Conservation (phyloP, 225 moss, liverwort and hornwort species). For the Polytrichum commune region DNA sequence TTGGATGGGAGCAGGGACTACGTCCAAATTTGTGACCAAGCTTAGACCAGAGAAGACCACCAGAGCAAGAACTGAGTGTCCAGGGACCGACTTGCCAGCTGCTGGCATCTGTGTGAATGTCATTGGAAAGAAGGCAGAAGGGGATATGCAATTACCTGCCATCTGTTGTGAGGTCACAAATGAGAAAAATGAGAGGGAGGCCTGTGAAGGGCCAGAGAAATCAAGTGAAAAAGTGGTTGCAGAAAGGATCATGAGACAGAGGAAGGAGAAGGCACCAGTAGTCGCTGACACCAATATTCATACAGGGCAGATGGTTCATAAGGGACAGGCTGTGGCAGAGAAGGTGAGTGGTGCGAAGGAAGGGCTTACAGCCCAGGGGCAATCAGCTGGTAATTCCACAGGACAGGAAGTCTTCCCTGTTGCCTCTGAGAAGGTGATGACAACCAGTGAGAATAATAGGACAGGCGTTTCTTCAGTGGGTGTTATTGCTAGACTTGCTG, state of each 20-base stretch:
- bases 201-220: background rate
- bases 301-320: background rate
- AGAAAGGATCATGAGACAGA: constrained; percentile 4
- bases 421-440: background rate
- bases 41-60: constrained; percentile 6
- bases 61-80: background rate
- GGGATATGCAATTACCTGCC: background rate
- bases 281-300: background rate
- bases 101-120: no score
- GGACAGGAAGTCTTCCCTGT: background rate
- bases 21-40: background rate
- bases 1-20: background rate
- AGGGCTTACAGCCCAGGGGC: no score
- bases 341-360: background rate
- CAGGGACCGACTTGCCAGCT: background rate
- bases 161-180: background rate
- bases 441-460: background rate
- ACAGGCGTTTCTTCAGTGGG: background rate
- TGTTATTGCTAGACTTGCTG: background rate
- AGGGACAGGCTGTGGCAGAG: background rate
- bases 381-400: background rate
- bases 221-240: background rate
- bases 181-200: background rate
- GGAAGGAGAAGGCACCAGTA: constrained; percentile 8
- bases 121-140: background rate